Conservation (phyloP, 1,139 yeast species). For the Protomyces inouyei region DNA sequence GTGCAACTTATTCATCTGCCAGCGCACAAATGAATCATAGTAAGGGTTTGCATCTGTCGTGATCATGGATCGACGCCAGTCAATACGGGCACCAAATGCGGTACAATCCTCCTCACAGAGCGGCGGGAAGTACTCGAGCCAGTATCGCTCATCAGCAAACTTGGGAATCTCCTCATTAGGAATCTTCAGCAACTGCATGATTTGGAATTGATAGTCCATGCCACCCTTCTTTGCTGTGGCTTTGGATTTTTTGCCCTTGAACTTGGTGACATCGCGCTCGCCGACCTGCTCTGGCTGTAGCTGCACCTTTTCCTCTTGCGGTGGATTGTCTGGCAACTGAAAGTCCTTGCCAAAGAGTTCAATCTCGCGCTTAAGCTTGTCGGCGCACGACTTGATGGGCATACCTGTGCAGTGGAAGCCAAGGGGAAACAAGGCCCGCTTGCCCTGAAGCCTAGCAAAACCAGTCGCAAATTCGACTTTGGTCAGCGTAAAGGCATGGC, state of each 20-base stretch:
- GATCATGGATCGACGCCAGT: conserved; percentile 95
- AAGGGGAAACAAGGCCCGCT: conserved; percentile 85
- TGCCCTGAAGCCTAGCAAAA: conserved; percentile 91
- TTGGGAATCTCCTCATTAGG: conserved; percentile 73
- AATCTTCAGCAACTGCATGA: conserved; percentile 90
- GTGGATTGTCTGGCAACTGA: conserved; percentile 46
- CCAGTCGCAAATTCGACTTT: conserved; percentile 93
- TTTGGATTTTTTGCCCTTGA: conserved; percentile 85
- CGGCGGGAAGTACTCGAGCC: conserved; percentile 92
- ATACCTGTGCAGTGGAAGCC: conserved; percentile 99
- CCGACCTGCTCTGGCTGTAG: conserved; percentile 45
- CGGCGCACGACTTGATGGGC: conserved; percentile 97
- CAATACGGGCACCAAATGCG: conserved; percentile 85
- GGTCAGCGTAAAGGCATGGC: conserved; percentile 92
- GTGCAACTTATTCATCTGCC: conserved; percentile 92
- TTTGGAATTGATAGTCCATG: conserved; percentile 91
- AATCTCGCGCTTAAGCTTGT: conserved; percentile 85
- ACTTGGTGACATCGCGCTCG: conserved; percentile 78
- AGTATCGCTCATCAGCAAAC: conserved; percentile 82
- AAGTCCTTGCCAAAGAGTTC: conserved; percentile 86
- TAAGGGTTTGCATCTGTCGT: conserved; percentile 94
- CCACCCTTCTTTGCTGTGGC: conserved; percentile 91
- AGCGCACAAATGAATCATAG: conserved; percentile 90
- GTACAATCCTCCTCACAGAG: conserved; percentile 76
- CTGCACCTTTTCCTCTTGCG: conserved; percentile 51